Evolutionary conservation across 805 yeast genomes (phyloP), one percentile per base, ranked within the genome.

Genomic region (Candida dajiaensis): DNA sequence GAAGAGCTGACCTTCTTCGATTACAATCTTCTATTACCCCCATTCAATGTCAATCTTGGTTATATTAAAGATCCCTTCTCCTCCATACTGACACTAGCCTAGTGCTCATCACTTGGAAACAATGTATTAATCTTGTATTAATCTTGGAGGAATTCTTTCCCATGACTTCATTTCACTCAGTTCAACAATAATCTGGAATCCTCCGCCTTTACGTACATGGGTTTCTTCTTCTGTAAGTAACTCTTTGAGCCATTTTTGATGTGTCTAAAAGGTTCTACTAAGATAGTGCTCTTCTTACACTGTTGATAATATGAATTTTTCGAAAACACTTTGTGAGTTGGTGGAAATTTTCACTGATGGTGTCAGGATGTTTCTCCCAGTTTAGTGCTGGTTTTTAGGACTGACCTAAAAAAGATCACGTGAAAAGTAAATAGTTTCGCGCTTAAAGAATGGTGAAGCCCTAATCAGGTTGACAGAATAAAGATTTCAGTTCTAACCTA

Each of bases 141-240:
- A 21, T n/a, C 13, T 11, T 41, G 15, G 18, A 20, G 35, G 18
- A 12, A 43, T 6, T 38, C 41, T 31, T 9, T 43, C 33, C 44
- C 38, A 43, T 18, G 8, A 22, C n/a, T n/a, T 18, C 36, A 33
- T 16, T 33, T 33, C 36, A 33, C 11, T 16, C 20, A 9, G 18
- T 33, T 25, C 19, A 37, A 37, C 41, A 22, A 38, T 38, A 23
- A 38, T 13, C 35, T 18, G 18, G 13, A 21, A 21, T 26, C 20
- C 18, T 40, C 26, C 28, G 9, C 16, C 23, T 28, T 6, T 48
- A 87, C 94, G 79, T 87, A 89, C 94, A 90, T 79, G 97, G 96
- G 77, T 89, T 90, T 84, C 96, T 88, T 83, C 95, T 89, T 85
- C 97, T 89, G 87, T 82, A 90, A 65, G 97, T 89, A 77, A 90